These are phyloP conservation scores for Diphasiastrum complanatum DNA, from an alignment of 83 land plant genomes.

Conservation along the genomic window DNA sequence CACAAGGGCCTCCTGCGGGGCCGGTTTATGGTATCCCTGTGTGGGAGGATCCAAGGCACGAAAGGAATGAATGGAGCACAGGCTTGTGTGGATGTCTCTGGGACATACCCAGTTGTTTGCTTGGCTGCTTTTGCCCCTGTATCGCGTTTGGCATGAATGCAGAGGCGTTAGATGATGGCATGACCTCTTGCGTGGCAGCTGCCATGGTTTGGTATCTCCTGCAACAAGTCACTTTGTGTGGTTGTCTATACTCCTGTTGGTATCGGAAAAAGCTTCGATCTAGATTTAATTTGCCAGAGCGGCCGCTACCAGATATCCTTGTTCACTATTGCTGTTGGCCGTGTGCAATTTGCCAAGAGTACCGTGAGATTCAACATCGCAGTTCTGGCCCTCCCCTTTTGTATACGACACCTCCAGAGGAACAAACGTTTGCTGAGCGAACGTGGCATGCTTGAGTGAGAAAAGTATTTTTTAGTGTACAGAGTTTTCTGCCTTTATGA, in stretches of 20 bases:
- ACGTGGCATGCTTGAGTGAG: too few species aligned
- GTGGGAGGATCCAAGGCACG: too few species aligned
- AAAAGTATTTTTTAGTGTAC: too few species aligned
- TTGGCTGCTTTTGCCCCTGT: conserved; percentile 31
- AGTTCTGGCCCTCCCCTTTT: too few species aligned
- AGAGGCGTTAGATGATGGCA: conserved; percentile 24
- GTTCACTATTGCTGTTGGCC: conserved; percentile 28
- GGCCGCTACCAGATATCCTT: conserved; percentile 22
- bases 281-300: conserved; percentile 19
- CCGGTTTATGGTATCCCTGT: too few species aligned
- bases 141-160: conserved; percentile 23
- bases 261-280: conserved; percentile 22
- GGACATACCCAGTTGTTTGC: conserved; percentile 21
- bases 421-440: too few species aligned
- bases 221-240: conserved; percentile 25
- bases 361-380: too few species aligned
- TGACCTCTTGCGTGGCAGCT: conserved; percentile 24
- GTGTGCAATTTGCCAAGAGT: conserved; percentile 31
- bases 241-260: conserved; percentile 22
- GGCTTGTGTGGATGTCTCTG: conserved; percentile 19
- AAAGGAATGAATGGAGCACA: conserved; percentile 16
- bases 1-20: too few species aligned
- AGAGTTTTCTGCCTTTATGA: too few species aligned
- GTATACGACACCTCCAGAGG: too few species aligned
- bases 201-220: conserved; percentile 26